phyloP scores from a whole-genome alignment of 176 grass and related monocot species.

The Lolium multiflorum region DNA sequence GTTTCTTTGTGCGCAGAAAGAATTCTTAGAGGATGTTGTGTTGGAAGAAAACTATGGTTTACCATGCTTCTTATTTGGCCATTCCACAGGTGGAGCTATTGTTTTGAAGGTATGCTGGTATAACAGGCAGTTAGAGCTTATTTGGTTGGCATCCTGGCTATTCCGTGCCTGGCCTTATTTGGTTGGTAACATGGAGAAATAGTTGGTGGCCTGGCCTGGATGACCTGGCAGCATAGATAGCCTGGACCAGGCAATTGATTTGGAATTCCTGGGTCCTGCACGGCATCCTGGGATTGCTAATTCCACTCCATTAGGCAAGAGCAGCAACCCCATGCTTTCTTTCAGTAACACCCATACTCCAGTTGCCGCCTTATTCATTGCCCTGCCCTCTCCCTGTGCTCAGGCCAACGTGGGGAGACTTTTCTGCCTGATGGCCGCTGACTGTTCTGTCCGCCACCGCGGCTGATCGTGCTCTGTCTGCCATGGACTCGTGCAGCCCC shows the following conservation, averaged over 20 bases:
- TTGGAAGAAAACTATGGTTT: slow-evolving; percentile 61
- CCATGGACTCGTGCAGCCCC: neutral
- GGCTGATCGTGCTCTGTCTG: neutral
- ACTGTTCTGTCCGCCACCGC: neutral
- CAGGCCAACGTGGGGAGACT: neutral
- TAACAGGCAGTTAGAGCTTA: neutral
- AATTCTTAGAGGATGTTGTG: slow-evolving; percentile 75
- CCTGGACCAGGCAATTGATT: neutral
- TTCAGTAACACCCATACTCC: neutral
- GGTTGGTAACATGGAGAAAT: neutral
- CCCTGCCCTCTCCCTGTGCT: neutral
- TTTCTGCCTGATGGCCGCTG: neutral
- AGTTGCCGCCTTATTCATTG: neutral
- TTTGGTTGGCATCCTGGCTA: neutral
- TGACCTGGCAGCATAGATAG: neutral
- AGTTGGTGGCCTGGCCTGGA: neutral
- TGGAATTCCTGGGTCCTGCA: neutral
- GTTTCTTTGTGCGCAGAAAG: slow-evolving; percentile 62
- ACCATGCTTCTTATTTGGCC: slow-evolving; percentile 91
- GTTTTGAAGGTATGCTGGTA: slow-evolving; percentile 77
- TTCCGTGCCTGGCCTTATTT: neutral
- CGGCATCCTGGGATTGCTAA: neutral
- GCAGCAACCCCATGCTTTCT: neutral
- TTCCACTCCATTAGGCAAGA: neutral
- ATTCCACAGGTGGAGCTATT: slow-evolving; percentile 95